Evolutionary conservation across 192 early-diverging fungal species (phyloP).

Genomic region (Backusella luteola): DNA sequence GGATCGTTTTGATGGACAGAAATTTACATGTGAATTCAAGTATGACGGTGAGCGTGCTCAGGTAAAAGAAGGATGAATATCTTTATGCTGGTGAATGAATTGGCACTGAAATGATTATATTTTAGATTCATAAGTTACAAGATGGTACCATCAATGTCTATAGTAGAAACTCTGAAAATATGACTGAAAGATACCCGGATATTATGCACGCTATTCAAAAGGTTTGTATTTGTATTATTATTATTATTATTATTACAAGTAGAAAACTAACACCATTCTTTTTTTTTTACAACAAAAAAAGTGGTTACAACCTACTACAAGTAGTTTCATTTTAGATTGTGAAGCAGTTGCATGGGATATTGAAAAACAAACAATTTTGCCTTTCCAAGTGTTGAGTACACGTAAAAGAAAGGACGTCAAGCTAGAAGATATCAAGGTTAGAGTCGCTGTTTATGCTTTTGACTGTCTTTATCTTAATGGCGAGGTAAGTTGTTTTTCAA

Average conservation of each 20-base stretch:
- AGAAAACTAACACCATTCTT: not conserved
- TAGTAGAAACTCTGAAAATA: conserved; percentile 94
- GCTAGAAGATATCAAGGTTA: conserved; percentile 88
- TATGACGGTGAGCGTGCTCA: conserved; percentile 97
- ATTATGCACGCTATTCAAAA: conserved; percentile 75
- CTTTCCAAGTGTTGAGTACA: conserved; percentile 96
- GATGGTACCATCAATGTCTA: conserved; percentile 81
- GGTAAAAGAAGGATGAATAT: conserved; percentile 33
- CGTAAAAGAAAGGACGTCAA: conserved; percentile 94
- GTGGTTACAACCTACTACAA: conserved; percentile 57
- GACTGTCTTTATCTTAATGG: conserved; percentile 95
- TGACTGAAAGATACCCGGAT: conserved; percentile 92
- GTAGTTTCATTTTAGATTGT: conserved; percentile 94
- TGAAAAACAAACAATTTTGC: conserved; percentile 76
- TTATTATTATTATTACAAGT: too few species aligned
- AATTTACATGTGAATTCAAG: conserved; percentile 98
- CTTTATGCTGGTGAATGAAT: not conserved
- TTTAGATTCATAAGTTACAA: conserved; percentile 79
- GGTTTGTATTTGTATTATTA: conserved; percentile 30
- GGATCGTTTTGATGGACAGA: conserved; percentile 88
- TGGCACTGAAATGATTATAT: not conserved
- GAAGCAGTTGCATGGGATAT: conserved; percentile 99
- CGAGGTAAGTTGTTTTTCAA: conserved; percentile 46
- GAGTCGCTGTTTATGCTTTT: conserved; percentile 97
- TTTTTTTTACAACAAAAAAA: not conserved